These are phyloP conservation scores for Neospermospora avenae DNA, from an alignment of 2,329 filamentous ascomycete species.

Conservation along the genomic window DNA sequence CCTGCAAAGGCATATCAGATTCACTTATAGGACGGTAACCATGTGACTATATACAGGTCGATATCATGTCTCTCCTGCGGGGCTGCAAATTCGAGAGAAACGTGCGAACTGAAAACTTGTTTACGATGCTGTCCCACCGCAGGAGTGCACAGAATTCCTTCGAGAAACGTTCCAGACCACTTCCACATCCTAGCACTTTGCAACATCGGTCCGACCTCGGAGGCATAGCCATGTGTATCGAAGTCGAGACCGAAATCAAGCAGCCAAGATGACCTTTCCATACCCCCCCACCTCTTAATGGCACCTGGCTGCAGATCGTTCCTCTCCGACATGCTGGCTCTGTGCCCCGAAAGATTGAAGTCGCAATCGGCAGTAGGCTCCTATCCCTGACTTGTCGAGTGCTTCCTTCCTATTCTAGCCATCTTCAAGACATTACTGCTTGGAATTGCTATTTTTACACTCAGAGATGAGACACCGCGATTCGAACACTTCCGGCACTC, in stretches of 20 bases:
- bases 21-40: not conserved
- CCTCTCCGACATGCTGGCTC: not conserved
- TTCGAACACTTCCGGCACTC: not conserved
- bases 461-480: too few relatives aligned
- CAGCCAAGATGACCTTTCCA: not conserved
- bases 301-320: not conserved
- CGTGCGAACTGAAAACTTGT: not conserved
- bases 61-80: not conserved
- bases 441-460: not conserved
- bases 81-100: not conserved
- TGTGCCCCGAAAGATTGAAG: not conserved
- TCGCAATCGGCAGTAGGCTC: not conserved
- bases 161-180: constrained; percentile 1
- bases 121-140: not conserved
- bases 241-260: not conserved
- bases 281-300: not conserved
- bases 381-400: not conserved
- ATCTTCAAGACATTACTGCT: not conserved
- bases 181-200: not conserved
- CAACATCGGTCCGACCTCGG: not conserved
- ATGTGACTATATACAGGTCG: not conserved
- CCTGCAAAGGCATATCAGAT: not conserved
- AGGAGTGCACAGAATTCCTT: not conserved
- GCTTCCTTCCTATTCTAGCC: not conserved
- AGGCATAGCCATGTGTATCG: not conserved